These are phyloP conservation scores for Ophioceras dolichostomum DNA, from an alignment of 2,329 filamentous ascomycete genomes.

Conservation along the genomic window DNA sequence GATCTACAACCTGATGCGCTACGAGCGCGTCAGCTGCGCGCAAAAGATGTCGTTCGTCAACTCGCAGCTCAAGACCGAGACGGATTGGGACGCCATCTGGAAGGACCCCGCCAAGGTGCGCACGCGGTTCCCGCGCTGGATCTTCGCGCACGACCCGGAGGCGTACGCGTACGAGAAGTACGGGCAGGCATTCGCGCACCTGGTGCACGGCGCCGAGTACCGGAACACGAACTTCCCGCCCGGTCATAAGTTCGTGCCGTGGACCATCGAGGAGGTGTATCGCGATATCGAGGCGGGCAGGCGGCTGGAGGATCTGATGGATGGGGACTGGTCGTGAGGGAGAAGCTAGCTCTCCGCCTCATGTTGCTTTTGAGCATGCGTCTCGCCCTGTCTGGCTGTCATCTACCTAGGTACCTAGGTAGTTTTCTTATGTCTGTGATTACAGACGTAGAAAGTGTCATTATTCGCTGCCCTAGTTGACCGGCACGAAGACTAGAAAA, in stretches of 20 bases:
- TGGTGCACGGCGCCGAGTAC: slow-evolving; percentile 16
- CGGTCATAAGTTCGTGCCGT: slow-evolving; percentile 23
- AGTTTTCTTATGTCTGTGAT: too few species aligned
- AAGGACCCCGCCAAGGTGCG: slow-evolving; percentile 19
- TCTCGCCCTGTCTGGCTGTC: too few species aligned
- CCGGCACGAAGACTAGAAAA: too few species aligned
- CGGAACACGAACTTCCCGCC: slow-evolving; percentile 20
- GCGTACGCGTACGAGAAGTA: slow-evolving; percentile 22
- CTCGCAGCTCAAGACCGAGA: slow-evolving; percentile 21
- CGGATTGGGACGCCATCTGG: slow-evolving; percentile 19
- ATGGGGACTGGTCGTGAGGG: too few species aligned
- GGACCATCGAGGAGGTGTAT: too few species aligned
- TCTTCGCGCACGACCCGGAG: slow-evolving; percentile 24
- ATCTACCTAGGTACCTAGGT: too few species aligned
- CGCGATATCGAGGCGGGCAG: too few species aligned
- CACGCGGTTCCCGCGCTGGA: slow-evolving; percentile 22
- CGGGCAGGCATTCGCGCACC: slow-evolving; percentile 16
- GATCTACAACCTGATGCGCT: slow-evolving; percentile 22
- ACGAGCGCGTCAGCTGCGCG: slow-evolving; percentile 20
- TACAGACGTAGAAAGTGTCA: too few species aligned
- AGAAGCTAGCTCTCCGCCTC: too few species aligned
- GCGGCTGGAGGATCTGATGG: too few species aligned
- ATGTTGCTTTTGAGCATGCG: too few species aligned
- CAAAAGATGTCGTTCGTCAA: slow-evolving; percentile 25
- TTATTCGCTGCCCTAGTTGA: too few species aligned